Evolutionary conservation across 768 basidiomycete genomes (phyloP), one percentile per base, ranked within the genome.

Genomic region (Lactifluus echinatus): DNA sequence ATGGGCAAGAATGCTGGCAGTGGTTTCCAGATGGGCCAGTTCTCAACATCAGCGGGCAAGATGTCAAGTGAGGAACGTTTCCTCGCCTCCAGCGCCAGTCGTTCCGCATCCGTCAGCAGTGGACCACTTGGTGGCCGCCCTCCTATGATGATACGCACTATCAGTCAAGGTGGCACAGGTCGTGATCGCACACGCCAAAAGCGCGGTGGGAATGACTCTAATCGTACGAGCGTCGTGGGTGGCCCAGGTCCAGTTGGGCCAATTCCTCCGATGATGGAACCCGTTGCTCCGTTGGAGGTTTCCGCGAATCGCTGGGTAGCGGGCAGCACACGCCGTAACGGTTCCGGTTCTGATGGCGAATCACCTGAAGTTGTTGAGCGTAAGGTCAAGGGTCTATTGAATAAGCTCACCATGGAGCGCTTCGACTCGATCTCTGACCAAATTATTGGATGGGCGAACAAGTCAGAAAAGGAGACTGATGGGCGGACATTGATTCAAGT

Each of bases 341-440:
- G 76, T 33, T 56, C 59, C 14, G 61, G 60, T 4, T 70, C 72
- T 11, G 84, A 89, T 45, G 70, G 74, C 12, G 86, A 90, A 44
- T 84, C 88, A 1, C 86, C 90, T 10, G 91, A 91, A 65, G 72
- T 87, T 60, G 90, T 97, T 26, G 92, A 96, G 64, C 87, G 92
- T 51, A 95, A 94, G 73, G 93, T 96, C 74, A 93, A 88, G 71
- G 75, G 76, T 50, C 74, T 96, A 56, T 84, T 98, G 65, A 95
- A 98, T 80, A 96, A 93, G 74, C 81, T 97, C 34, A 94, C 94
- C 14, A 88, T 93, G 83, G 93, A 97, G 76, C 89, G 88, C 64
- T 97, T 97, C 77, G 90, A 93, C 64, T 85, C 89, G 8, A 96
- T 97, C 67, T 94, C 93, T 2, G 84, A 89, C 67, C 93, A 98